Conservation (phyloP, 441 rosid species). For the Mallotus japonicus region DNA sequence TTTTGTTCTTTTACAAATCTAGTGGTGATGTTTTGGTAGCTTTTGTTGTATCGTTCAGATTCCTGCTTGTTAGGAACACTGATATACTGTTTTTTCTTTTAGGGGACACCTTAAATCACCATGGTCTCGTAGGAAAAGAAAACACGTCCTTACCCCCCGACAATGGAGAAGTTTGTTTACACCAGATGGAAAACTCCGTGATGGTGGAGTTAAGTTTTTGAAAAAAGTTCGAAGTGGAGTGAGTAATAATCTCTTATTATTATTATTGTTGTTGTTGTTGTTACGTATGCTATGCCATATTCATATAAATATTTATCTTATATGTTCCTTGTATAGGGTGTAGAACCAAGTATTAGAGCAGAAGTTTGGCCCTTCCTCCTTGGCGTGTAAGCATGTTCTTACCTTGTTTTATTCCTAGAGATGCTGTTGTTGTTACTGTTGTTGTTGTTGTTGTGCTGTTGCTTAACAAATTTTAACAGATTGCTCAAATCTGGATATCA, state of each 20-base stretch:
- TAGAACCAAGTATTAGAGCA: constrained; percentile 80
- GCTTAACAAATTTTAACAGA: neutral
- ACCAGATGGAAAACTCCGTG: constrained; percentile 70
- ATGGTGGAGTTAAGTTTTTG: constrained; percentile 76
- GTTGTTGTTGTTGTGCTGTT: too few species aligned
- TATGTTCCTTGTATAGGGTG: constrained; percentile 53
- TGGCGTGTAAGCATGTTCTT: constrained; percentile 72
- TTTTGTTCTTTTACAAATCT: neutral
- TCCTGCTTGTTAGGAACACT: neutral
- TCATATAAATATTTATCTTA: constrained; percentile 16
- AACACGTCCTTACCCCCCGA: constrained; percentile 63
- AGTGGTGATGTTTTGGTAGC: neutral
- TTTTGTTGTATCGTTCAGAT: neutral
- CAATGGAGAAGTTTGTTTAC: constrained; percentile 80
- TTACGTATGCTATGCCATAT: neutral
- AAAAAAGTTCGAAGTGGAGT: constrained; percentile 91
- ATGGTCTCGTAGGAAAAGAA: constrained; percentile 85
- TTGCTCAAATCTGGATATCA: too few species aligned
- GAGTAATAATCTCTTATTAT: constrained; percentile 33
- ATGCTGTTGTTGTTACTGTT: neutral
- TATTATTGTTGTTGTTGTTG: too few species aligned
- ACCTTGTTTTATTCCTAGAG: constrained; percentile 1
- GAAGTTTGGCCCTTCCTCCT: constrained; percentile 97
- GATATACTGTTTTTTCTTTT: constrained; percentile 2
- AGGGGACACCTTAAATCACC: constrained; percentile 80